Evolutionary conservation across 2,329 filamentous ascomycete genomes (phyloP).

Genomic region (Sporothrix luriei): DNA sequence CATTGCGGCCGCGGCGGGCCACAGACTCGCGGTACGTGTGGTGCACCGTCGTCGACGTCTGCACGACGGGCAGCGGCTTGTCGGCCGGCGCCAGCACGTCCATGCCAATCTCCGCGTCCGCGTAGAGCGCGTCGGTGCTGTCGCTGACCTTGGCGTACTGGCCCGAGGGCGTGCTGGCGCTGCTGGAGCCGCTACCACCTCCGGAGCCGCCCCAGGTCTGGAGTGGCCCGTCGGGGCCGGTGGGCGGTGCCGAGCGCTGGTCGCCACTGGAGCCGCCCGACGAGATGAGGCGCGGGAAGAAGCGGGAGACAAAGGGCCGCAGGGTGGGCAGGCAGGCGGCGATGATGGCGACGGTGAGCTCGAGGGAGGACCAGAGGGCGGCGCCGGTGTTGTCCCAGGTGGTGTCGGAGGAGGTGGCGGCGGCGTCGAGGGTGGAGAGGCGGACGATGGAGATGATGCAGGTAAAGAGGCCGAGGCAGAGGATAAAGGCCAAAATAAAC

Average conservation of each 20-base stretch:
- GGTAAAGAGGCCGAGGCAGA: conserved; percentile 35
- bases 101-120: background rate
- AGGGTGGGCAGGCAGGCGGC: conserved; percentile 12
- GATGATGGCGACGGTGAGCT: conserved; percentile 40
- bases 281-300: background rate
- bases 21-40: conserved; percentile 13
- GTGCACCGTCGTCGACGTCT: conserved; percentile 39
- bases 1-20: conserved; percentile 28
- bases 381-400: conserved; percentile 41
- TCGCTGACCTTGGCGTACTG: conserved; percentile 11
- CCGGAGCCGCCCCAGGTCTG: conserved; percentile 16
- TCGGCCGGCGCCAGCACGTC: background rate
- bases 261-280: background rate
- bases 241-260: background rate
- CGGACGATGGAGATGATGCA: conserved; percentile 40
- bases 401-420: conserved; percentile 35
- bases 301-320: conserved; percentile 13
- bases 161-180: background rate
- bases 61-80: background rate
- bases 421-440: conserved; percentile 38
- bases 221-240: background rate
- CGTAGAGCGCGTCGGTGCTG: conserved; percentile 11
- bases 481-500: background rate
- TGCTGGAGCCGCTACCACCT: too few species aligned
- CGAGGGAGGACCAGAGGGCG: conserved; percentile 42